Base-by-base conservation (phyloP, 2,329 filamentous ascomycete species). In the Coleophoma crateriformis region DNA sequence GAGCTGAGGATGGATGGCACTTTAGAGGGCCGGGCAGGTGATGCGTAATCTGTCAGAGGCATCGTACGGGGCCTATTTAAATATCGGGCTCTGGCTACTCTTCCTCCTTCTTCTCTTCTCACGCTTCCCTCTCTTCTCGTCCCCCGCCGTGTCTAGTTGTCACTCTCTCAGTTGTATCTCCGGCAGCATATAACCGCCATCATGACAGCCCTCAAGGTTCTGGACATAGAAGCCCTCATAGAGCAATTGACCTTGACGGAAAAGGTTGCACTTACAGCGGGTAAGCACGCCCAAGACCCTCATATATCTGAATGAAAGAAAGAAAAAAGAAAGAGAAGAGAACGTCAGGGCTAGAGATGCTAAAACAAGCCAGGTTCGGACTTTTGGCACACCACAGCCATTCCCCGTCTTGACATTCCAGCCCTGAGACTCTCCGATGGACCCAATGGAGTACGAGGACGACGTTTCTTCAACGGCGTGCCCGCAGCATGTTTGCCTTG, bases 381-480 rank as follows among this genome's bases (percentile, higher is more conserved):
- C 66, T 86, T 86, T 60, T 88, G 84, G 84, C 81, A 86, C 60
- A 85, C 84, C 33, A 77, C 79, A 56, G 65, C 77, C 13, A 70
- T 87, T 7, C 78, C 79, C 10, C 64, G 79, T 19, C 75, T 82
- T 58, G 77, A 78, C 2, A 74, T 87, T 33, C 84, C 84, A 6
- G 81, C 83, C 0, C 71, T 87, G 33, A 79, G 84, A 44, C 73
- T 84, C 43, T 79, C 81, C 35, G 85, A 88, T 58, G 84, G 85
- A 0, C 85, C 85, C 35, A 87, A 87, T 63, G 85, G 85, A 46
- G 78, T 85, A 33, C 74, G 85, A 55, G 84, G 84, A 46, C 82
- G 78, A 43, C 81, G 78, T 57, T 87, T 85, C 71, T 87, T 87
- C 67, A 79, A 82, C 56, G 81, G 83, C 47, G 68, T 75, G 33